These are phyloP conservation scores for Fusarium goolgardi DNA, from an alignment of 2,329 filamentous ascomycete species.

Conservation along the genomic window DNA sequence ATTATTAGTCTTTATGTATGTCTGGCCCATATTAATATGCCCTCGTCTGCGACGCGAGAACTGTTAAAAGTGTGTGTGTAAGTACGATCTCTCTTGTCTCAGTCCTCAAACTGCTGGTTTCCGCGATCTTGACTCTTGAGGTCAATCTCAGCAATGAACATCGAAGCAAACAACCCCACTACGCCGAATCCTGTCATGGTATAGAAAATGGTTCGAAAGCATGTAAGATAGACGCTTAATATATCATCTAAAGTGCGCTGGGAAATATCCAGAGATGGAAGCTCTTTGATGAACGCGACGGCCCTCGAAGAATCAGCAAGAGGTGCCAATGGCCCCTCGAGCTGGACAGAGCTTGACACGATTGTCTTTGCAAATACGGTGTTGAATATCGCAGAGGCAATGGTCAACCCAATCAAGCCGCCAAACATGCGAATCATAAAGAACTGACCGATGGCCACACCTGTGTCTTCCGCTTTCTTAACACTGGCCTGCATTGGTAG, in stretches of 20 bases:
- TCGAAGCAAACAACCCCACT: conserved; percentile 4
- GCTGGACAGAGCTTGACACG: not conserved
- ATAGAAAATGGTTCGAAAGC: conserved; percentile 14
- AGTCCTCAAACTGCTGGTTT: conserved; percentile 18
- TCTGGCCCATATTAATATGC: fast-evolving
- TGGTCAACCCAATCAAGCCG: conserved; percentile 1
- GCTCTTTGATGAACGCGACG: conserved; percentile 20
- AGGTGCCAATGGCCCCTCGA: conserved; percentile 1
- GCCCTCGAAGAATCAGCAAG: not conserved
- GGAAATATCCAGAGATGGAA: not conserved
- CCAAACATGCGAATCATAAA: conserved; percentile 18
- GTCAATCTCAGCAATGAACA: conserved; percentile 22
- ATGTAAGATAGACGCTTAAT: not conserved
- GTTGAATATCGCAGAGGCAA: conserved; percentile 20
- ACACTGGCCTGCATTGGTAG: conserved; percentile 26
- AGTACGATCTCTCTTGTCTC: not conserved
- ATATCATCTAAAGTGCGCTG: not conserved
- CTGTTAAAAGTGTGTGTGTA: not conserved
- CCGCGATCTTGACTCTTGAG: conserved; percentile 11
- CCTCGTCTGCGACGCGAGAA: fast-evolving
- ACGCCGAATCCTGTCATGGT: conserved; percentile 12
- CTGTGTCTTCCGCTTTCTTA: conserved; percentile 7
- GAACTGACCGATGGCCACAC: conserved; percentile 19
- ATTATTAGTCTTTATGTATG: not conserved
- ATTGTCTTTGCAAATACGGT: conserved; percentile 11